Base-by-base conservation (phyloP, 768 basidiomycete genomes). In the Tulasnella sp. region DNA sequence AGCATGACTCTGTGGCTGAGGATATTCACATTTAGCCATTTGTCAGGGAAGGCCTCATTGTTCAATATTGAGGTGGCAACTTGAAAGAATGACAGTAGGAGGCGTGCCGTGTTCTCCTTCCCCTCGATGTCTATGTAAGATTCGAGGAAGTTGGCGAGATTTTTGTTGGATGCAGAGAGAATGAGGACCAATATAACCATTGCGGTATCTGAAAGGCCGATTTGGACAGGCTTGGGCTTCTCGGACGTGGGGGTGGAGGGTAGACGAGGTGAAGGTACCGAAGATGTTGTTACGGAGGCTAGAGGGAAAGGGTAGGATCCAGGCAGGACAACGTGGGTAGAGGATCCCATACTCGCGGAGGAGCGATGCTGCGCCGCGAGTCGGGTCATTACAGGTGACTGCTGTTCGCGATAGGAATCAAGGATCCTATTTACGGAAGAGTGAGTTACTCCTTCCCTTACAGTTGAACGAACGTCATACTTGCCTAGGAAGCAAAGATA, bases 271-370 rank as follows among this genome's bases (percentile, higher is more conserved):
- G 92, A 91, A 67, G 98, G 87, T 1, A 90, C 89, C 72, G 87
- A 88, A 52, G 86, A 87, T n/a, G 91, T 92, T 0, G 85, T 87
- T 25, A n/a, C 3, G 25, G 91, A 86, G 34, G 94, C 80, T 25
- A 99, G 86, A 7, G 94, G 91, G 82, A 97, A 96, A 0, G 97
- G 97, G 82, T 98, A 96, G 0, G 96, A 91, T 79, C 95, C 92
- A 0, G 97, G 97, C 84, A 98, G 98, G 0, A 93, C 91, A 64
- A 93, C 89, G 0, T 95, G 96, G 1, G 87, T 81, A 1, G 85
- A 81, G 89, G 83, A 58, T 69, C 90, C 88, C 36, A 86, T 83
- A 2, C 91, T 89, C 1, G 88, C 86, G 1, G 83, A 85, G 0
- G 91, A 87, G 68, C 87, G 88, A 36, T 87, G 88, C 58, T 88